Evolutionary conservation across 2,329 filamentous ascomycete species (phyloP), one percentile per base, ranked within the genome.

Genomic region (Xylogone sp.): DNA sequence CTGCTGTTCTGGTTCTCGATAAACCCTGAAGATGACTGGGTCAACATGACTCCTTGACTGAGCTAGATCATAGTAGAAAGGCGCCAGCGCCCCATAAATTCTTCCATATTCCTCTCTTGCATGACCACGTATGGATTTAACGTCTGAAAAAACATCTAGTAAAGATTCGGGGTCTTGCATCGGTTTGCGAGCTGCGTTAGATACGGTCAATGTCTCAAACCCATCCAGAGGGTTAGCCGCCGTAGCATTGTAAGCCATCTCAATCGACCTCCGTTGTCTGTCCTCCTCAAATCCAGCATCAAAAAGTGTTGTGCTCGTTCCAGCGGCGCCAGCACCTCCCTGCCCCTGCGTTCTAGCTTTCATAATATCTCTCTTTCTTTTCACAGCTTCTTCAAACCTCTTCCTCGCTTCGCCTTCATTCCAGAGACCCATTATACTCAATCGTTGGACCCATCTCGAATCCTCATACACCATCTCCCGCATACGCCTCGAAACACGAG

Each of bases 381-480:
- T 74, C 62, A 86, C 78, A 7, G 81, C 78, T 21, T 93, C 86
- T 56, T 97, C 93, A 48, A 90, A 89, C 49, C 88, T 76, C 59
- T 82, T 84, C 54, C 92, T 81, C 3, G 94, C 94, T 66, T 96
- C 93, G 3, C 75, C 69, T 66, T 99, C 94, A 64, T 96, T 87
- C 94, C 94, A 99, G 59, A 88, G 87, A 2, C 87, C 89, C 84
- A 99, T 96, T 53, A 80, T 84, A 66, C 88, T 88, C 50, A 99
- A 71, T 56, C 89, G 82, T 57, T 89, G 84, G 39, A 97, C 88
- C 94, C 94, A 99, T 73, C 93, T 82, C 46, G 91, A 90, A 69
- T 99, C 94, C 68, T 99, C 94, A 71, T 97, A 99, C 2, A 97
- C 92, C 92, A 99, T 99, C 71, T 99, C 94, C 66, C 88, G 87